A percentile compares a stretch with the other conserved stretches of the same genome.
Evolutionary conservation across 2,329 filamentous ascomycete species (phyloP).

Genomic region (Leptoxyphium fumago): DNA sequence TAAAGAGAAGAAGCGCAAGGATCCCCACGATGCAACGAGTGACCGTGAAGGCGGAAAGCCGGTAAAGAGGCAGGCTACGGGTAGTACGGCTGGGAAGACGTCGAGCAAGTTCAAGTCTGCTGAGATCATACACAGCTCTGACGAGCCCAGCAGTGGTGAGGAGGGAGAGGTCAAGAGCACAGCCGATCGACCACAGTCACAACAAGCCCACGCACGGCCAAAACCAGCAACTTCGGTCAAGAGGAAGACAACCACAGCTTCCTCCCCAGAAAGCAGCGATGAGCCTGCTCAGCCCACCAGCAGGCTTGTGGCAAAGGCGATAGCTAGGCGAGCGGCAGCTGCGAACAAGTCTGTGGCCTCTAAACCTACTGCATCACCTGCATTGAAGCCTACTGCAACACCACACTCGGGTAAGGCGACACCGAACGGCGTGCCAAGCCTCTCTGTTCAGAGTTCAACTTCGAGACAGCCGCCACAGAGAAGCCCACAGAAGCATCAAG

Average conservation of each 20-base stretch:
- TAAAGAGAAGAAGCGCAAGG: constrained; percentile 33
- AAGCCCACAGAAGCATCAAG: constrained; percentile 27
- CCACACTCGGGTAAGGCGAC: constrained; percentile 13
- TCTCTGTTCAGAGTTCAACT: constrained; percentile 10
- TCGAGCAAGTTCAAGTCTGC: constrained; percentile 36
- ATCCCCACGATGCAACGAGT: constrained; percentile 19
- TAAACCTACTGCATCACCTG: constrained; percentile 7
- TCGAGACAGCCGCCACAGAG: constrained; percentile 20
- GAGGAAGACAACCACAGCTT: constrained; percentile 6
- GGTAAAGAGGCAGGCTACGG: constrained; percentile 8
- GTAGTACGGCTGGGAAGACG: constrained; percentile 16
- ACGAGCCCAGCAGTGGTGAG: constrained; percentile 25
- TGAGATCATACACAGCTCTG: constrained; percentile 38
- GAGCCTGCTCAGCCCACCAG: constrained; percentile 10
- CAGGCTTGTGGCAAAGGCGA: background rate
- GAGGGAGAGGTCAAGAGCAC: constrained; percentile 17
- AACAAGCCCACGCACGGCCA: constrained; percentile 4
- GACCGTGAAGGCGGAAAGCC: constrained; percentile 14
- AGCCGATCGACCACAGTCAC: constrained; percentile 1
- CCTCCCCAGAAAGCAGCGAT: constrained; percentile 10
- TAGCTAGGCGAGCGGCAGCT: background rate
- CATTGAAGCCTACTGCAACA: constrained; percentile 8
- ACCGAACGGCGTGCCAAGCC: constrained; percentile 8
- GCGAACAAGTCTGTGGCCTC: constrained; percentile 2
- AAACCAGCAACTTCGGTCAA: constrained; percentile 9